Evolutionary conservation across 2,329 filamentous ascomycete genomes (phyloP), one percentile per base, ranked within the genome.

Genomic region (Microsporum audouinii): DNA sequence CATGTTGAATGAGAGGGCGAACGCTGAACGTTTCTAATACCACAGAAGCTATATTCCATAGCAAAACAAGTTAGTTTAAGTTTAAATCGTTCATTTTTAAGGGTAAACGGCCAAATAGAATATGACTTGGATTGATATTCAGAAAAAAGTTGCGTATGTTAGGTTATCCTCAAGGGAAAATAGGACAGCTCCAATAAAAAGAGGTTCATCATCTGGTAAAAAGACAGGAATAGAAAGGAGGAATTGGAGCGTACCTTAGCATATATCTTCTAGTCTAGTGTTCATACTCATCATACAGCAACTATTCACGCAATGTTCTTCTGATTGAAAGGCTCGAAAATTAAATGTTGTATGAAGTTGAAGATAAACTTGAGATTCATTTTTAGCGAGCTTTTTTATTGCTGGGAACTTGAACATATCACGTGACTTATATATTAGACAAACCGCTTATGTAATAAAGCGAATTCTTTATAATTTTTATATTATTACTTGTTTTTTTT

Each of bases 111-210:
- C 1, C 8, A 39, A 17, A 12, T 57, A 5, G 2, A 36, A n/a
- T n/a, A 43, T 43, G 17, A 39, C 29, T 57, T 43, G 51, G 36
- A 17, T 17, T 23, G 31, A 17, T 43, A 57, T n/a, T 57, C 55
- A 57, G 55, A 57, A 49, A 6, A 7, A 59, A 59, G 43, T 47
- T 59, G 57, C 57, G 57, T 59, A 59, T 47, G 33, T 34, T 59
- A 79, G 75, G 77, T 72, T 76, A 78, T 88, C 85, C 81, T 79
- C 84, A 86, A 70, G 68, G 73, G 71, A 72, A 23, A 73, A 78
- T 82, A 82, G 84, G 86, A 89, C 85, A 88, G 86, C 86, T 89
- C 86, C 86, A 89, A 88, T 88, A 87, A 78, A 72, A 71, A 71
- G 31, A 69, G 68, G 69, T 71, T 85, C 83, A 85, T 85, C 83